Conservation (phyloP, 768 basidiomycete species). For the Rhizopogon vesiculosus region DNA sequence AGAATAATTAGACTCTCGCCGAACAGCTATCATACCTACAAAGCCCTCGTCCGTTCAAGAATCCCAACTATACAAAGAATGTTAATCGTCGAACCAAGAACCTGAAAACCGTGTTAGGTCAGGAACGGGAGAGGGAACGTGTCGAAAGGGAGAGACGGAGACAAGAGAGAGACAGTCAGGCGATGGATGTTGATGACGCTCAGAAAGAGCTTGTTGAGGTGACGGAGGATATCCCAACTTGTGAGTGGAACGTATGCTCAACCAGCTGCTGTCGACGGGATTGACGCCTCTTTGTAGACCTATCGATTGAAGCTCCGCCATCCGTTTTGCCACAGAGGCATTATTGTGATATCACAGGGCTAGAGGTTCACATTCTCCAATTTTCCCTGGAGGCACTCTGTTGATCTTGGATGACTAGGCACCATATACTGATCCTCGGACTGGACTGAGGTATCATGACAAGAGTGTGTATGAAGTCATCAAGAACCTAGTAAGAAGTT, state of each 20-base stretch:
- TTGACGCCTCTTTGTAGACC: conserved; percentile 38
- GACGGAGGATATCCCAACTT: conserved; percentile 63
- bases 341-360: conserved; percentile 84
- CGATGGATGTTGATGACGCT: conserved; percentile 54
- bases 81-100: conserved; percentile 72
- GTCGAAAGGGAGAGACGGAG: conserved; percentile 57
- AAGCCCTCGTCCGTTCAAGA: conserved; percentile 74
- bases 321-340: conserved; percentile 71
- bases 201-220: conserved; percentile 23
- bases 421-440: conserved; percentile 79
- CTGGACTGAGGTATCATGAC: conserved; percentile 77
- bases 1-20: conserved; percentile 51
- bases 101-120: conserved; percentile 69
- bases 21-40: conserved; percentile 74
- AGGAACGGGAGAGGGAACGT: conserved; percentile 77
- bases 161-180: conserved; percentile 34
- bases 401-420: conserved; percentile 38
- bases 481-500: conserved; percentile 57
- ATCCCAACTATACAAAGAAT: conserved; percentile 64
- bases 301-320: conserved; percentile 81
- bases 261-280: neutral
- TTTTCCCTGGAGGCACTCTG: neutral
- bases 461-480: conserved; percentile 84
- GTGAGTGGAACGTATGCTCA: conserved; percentile 33
- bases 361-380: conserved; percentile 47